Evolutionary conservation across 345 rosid genomes (phyloP).

Genomic region (Citrus maxima): DNA sequence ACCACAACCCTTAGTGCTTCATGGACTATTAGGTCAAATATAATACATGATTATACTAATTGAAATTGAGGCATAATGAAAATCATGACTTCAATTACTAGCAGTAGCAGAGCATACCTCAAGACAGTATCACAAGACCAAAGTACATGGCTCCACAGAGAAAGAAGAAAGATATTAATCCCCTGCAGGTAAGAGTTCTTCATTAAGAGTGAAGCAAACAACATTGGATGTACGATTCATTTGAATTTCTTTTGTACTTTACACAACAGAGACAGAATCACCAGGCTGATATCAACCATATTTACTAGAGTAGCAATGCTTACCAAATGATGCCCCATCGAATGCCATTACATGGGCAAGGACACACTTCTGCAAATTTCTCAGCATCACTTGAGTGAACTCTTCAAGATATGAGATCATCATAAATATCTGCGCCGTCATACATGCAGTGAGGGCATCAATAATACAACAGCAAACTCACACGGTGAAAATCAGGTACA

Average conservation of each 20-base stretch:
- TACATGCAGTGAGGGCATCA: not conserved
- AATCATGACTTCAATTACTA: too few relatives aligned
- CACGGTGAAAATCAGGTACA: not conserved
- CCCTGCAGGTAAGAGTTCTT: constrained; percentile 35
- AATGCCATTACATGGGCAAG: constrained; percentile 62
- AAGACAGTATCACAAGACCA: constrained; percentile 61
- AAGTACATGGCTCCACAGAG: constrained; percentile 57
- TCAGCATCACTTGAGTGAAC: constrained; percentile 69
- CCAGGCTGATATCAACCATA: not conserved
- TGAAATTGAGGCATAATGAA: not conserved
- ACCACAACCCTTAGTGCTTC: not conserved
- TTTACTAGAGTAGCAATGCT: constrained; percentile 8
- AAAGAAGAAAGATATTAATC: constrained; percentile 51
- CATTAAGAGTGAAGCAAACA: not conserved
- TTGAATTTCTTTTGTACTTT: not conserved
- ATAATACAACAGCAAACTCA: not conserved
- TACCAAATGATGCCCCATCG: constrained; percentile 77
- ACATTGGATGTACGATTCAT: not conserved
- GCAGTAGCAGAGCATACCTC: constrained; percentile 32
- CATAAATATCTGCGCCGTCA: constrained; percentile 52
- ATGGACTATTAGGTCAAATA: not conserved
- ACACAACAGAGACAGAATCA: not conserved
- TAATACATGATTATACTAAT: not conserved
- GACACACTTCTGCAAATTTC: constrained; percentile 71
- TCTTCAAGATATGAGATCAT: constrained; percentile 73